A percentile compares a stretch with the other conserved stretches of the same genome.
Conservation (phyloP, 106 monocot species). For the Dactylorhiza incarnata region DNA sequence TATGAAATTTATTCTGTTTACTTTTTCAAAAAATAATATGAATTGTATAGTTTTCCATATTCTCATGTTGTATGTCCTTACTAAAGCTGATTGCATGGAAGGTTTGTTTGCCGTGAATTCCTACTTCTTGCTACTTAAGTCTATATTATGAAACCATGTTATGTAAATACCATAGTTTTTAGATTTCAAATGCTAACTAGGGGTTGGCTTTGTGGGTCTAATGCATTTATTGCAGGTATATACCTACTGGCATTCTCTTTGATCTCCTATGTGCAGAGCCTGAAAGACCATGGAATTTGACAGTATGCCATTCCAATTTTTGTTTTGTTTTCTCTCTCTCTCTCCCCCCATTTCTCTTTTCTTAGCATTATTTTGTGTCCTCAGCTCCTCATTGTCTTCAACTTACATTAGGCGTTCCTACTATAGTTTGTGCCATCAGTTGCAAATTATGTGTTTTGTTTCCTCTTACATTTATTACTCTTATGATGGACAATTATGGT, state of each 20-base stretch:
- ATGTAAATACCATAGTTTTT: not conserved
- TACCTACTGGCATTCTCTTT: conserved; percentile 94
- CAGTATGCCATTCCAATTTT: conserved; percentile 35
- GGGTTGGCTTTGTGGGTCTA: conserved; percentile 9
- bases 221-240: conserved; percentile 48
- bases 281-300: conserved; percentile 96
- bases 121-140: not conserved
- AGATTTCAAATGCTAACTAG: not conserved
- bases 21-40: not conserved
- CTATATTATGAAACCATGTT: not conserved
- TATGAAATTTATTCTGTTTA: not conserved
- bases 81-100: not conserved
- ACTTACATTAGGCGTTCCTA: not conserved
- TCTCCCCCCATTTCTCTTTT: not conserved
- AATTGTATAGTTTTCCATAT: not conserved
- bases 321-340: not conserved
- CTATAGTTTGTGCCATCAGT: not conserved
- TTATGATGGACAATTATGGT: not conserved
- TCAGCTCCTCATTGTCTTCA: not conserved
- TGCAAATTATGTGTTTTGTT: not conserved
- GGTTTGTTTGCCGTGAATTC: not conserved
- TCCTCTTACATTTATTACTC: not conserved
- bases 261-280: conserved; percentile 92
- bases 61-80: not conserved
- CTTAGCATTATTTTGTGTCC: not conserved